phyloP scores from a whole-genome alignment of 495 filamentous ascomycete genomes.

The Penicillium atrosanguineum region DNA sequence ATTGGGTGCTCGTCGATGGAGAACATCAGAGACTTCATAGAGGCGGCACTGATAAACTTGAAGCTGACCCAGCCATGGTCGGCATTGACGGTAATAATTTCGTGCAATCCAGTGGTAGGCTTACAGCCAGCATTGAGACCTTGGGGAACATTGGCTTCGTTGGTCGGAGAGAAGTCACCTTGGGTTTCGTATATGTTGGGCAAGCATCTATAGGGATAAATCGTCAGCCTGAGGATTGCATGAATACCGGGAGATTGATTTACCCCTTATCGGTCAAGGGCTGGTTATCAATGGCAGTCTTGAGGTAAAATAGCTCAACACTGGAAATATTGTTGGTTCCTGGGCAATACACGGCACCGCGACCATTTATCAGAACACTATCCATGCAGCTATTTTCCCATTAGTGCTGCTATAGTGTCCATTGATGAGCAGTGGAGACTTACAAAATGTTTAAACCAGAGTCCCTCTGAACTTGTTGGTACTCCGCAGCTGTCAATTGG shows the following conservation, averaged over 20 bases:
- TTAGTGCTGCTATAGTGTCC: neutral
- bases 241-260: conserved; percentile 1
- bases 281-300: conserved; percentile 24
- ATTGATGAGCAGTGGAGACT: neutral
- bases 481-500: conserved; percentile 46
- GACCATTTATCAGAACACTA: conserved; percentile 52
- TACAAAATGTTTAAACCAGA: conserved; percentile 41
- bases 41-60: conserved; percentile 47
- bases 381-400: conserved; percentile 37
- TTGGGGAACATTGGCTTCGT: conserved; percentile 35
- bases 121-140: conserved; percentile 39
- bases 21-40: conserved; percentile 36
- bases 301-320: conserved; percentile 32
- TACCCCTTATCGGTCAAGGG: conserved; percentile 53
- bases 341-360: conserved; percentile 49
- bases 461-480: conserved; percentile 33
- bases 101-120: conserved; percentile 34
- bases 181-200: conserved; percentile 31
- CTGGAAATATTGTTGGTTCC: conserved; percentile 29
- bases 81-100: conserved; percentile 38
- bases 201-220: conserved; percentile 16
- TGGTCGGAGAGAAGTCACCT: conserved; percentile 23
- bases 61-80: conserved; percentile 43
- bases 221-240: neutral
- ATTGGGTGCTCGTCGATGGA: conserved; percentile 43